Percentiles rank a stretch among this genome's conserved stretches.
Evolutionary conservation across 2,329 filamentous ascomycete species (phyloP).

Genomic region (Exophiala phaeomuriformis): DNA sequence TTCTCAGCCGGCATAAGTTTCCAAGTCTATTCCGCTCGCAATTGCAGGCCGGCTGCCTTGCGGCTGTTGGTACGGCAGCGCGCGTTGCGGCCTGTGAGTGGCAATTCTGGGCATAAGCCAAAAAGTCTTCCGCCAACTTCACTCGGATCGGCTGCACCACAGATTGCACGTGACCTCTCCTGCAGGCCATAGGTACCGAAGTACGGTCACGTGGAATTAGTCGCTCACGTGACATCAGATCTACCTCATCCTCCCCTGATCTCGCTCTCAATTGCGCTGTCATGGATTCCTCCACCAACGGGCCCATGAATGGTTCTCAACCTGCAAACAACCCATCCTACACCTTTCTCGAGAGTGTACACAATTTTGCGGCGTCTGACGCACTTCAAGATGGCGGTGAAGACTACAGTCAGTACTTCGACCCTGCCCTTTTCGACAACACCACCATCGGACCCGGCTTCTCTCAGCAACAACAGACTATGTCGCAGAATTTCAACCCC

Average conservation of each 20-base stretch:
- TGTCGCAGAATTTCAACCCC: conserved; percentile 21
- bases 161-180: background rate
- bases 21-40: conserved; percentile 1
- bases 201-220: background rate
- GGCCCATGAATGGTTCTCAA: conserved; percentile 14
- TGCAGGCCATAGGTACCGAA: background rate
- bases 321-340: conserved; percentile 13
- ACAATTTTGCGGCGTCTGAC: conserved; percentile 8
- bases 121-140: conserved; percentile 3
- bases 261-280: background rate
- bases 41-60: conserved; percentile 6
- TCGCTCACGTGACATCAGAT: background rate
- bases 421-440: conserved; percentile 25
- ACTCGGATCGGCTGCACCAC: background rate
- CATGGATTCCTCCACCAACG: conserved; percentile 20
- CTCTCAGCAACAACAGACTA: conserved; percentile 17
- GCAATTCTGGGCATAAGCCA: conserved; percentile 21
- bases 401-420: conserved; percentile 22
- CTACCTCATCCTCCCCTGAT: background rate
- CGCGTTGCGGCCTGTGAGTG: conserved; percentile 21
- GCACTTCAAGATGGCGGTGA: conserved; percentile 17
- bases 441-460: conserved; percentile 15
- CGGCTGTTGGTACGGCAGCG: conserved; percentile 15
- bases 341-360: conserved; percentile 20
- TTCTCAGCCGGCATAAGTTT: conserved; percentile 10